phyloP scores from a whole-genome alignment of 495 filamentous ascomycete species.

The Podospora pseudoanserina region DNA sequence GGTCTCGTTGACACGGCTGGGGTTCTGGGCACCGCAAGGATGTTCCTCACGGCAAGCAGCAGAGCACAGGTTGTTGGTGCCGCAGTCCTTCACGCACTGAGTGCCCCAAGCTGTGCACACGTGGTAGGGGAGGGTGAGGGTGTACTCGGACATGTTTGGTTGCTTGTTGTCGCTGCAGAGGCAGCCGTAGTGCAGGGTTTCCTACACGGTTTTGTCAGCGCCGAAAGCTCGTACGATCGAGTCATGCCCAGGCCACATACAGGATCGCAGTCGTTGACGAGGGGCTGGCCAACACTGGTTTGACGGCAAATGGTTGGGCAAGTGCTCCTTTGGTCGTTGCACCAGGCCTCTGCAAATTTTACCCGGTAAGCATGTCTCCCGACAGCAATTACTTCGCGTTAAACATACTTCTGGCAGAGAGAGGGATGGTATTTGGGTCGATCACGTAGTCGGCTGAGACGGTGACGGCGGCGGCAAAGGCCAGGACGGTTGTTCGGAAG shows the following conservation, averaged over 20 bases:
- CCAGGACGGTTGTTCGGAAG: constrained; percentile 42
- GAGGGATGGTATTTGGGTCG: constrained; percentile 55
- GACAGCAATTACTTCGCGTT: not conserved
- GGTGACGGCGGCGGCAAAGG: constrained; percentile 42
- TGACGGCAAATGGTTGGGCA: constrained; percentile 82
- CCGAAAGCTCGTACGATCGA: not conserved
- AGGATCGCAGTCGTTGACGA: constrained; percentile 64
- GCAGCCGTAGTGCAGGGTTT: constrained; percentile 65
- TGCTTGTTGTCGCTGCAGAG: constrained; percentile 67
- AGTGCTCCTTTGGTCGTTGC: constrained; percentile 57
- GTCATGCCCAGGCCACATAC: constrained; percentile 48
- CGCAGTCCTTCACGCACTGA: constrained; percentile 66
- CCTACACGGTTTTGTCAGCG: constrained; percentile 41
- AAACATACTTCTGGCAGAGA: constrained; percentile 41
- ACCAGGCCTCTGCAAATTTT: constrained; percentile 60
- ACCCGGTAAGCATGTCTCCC: constrained; percentile 24
- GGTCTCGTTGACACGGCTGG: constrained; percentile 57
- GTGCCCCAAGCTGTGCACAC: constrained; percentile 68
- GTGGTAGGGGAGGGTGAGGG: constrained; percentile 81
- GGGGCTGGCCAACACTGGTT: constrained; percentile 47
- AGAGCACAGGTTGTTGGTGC: constrained; percentile 56
- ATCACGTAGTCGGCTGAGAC: constrained; percentile 52
- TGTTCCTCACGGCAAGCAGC: constrained; percentile 62
- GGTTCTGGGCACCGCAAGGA: constrained; percentile 76
- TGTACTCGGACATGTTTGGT: constrained; percentile 80